Evolutionary conservation across 805 yeast genomes (phyloP), one percentile per base, ranked within the genome.

Genomic region (Nakazawaea ambrosiae): DNA sequence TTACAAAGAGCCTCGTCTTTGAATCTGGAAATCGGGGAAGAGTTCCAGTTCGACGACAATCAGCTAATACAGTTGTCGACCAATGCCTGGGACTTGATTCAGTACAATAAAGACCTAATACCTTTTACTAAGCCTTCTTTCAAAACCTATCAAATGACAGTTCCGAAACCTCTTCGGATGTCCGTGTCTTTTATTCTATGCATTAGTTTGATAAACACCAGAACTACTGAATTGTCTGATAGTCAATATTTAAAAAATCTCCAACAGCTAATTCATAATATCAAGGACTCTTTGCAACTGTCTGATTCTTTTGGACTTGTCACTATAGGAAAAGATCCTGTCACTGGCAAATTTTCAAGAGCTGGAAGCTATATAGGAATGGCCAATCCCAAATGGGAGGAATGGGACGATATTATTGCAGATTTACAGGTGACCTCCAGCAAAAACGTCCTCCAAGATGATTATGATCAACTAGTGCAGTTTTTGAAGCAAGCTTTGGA

Each of bases 221-320:
- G 31, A 16, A 14, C 24, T 18, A 22, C 8, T 22, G 25, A 11
- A 11, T 12, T 26, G 11, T 19, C 30, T 8, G 27, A 31, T 18
- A 11, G 11, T 5, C 27, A 36, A 1, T 36, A 36, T 20, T 26
- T 31, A 20, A 11, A 18, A 20, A 19, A 36, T 18, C 15, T 36
- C n/a, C n/a, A n/a, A n/a, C n/a, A n/a, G n/a, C n/a, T n/a, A n/a
- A n/a, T n/a, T n/a, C n/a, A n/a, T n/a, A n/a, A n/a, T n/a, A n/a
- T n/a, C n/a, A n/a, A n/a, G n/a, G n/a, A n/a, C n/a, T n/a, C n/a
- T n/a, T n/a, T n/a, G n/a, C n/a, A n/a, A n/a, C n/a, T n/a, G n/a
- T n/a, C n/a, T 9, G 42, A 38, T 22, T 16, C 24, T 5, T 38
- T 41, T 27, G 45, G 45, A 2, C 17, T 41, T 11, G 37, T 41